phyloP scores from a whole-genome alignment of 345 rosid species.

The Eucalyptus pauciflora region DNA sequence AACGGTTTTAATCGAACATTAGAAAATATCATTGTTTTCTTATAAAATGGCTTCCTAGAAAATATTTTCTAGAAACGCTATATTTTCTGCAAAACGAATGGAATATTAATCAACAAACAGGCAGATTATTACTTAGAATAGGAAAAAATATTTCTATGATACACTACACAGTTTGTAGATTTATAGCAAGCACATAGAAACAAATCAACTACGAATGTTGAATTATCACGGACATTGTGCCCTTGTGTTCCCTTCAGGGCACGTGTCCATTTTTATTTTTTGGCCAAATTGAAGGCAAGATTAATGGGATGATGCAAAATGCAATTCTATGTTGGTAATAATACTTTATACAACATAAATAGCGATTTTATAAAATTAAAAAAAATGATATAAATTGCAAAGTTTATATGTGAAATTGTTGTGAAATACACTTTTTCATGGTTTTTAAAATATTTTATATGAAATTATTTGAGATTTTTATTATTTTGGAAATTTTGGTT shows the following conservation, averaged over 20 bases:
- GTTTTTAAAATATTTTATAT: neutral
- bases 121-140: neutral
- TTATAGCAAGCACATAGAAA: neutral
- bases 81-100: too few species aligned
- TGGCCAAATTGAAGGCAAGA: neutral
- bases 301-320: neutral
- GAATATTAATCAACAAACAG: too few species aligned
- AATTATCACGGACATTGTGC: neutral
- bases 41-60: too few species aligned
- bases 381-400: neutral
- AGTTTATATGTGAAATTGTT: neutral
- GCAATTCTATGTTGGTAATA: neutral
- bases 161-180: neutral
- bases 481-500: neutral
- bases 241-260: neutral
- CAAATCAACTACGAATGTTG: neutral
- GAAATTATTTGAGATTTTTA: too few species aligned
- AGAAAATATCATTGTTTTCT: too few species aligned
- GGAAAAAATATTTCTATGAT: neutral
- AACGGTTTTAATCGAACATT: too few species aligned
- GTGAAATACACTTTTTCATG: neutral
- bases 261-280: neutral
- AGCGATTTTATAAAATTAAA: neutral
- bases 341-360: neutral
- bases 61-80: too few species aligned